A percentile compares a stretch with the other conserved stretches of the same genome.
Evolutionary conservation across 2,329 filamentous ascomycete genomes (phyloP).

Genomic region (Akanthomyces muscarius): DNA sequence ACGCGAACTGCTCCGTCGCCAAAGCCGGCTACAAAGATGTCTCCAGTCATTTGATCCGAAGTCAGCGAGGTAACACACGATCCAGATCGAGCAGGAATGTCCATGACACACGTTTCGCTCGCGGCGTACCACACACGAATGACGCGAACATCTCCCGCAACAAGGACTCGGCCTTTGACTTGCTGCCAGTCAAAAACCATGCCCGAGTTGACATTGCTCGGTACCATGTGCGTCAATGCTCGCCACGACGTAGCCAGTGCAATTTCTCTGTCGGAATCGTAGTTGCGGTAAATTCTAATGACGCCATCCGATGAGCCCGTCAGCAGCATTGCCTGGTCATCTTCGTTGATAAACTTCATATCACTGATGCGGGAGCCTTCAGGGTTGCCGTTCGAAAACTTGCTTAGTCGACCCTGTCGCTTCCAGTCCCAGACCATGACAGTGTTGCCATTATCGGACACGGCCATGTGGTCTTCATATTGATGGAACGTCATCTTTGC

Average conservation of each 20-base stretch:
- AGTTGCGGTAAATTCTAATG: conserved; percentile 87
- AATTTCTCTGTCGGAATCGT: conserved; percentile 71
- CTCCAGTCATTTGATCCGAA: conserved; percentile 95
- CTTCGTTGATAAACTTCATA: conserved; percentile 96
- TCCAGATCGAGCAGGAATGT: conserved; percentile 90
- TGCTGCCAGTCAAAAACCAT: conserved; percentile 99
- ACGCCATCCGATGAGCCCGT: conserved; percentile 94
- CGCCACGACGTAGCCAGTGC: conserved; percentile 89
- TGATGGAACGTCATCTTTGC: conserved; percentile 95
- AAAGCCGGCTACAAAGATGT: conserved; percentile 93
- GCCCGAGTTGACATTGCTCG: conserved; percentile 89
- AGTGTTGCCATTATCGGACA: conserved; percentile 88
- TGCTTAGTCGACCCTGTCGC: conserved; percentile 66
- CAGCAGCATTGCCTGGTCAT: conserved; percentile 91
- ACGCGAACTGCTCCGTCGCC: conserved; percentile 92
- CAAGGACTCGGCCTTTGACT: conserved; percentile 90
- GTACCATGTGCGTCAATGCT: conserved; percentile 87
- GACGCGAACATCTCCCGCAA: conserved; percentile 91
- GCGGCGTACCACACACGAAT: conserved; percentile 96
- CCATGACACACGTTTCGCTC: conserved; percentile 85
- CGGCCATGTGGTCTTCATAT: conserved; percentile 92
- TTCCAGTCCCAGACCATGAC: conserved; percentile 95
- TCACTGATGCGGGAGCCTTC: conserved; percentile 88
- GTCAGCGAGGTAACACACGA: conserved; percentile 95
- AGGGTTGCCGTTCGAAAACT: conserved; percentile 94